Conservation (phyloP, 2,329 filamentous ascomycete species). For the Colletotrichum chrysophilum region DNA sequence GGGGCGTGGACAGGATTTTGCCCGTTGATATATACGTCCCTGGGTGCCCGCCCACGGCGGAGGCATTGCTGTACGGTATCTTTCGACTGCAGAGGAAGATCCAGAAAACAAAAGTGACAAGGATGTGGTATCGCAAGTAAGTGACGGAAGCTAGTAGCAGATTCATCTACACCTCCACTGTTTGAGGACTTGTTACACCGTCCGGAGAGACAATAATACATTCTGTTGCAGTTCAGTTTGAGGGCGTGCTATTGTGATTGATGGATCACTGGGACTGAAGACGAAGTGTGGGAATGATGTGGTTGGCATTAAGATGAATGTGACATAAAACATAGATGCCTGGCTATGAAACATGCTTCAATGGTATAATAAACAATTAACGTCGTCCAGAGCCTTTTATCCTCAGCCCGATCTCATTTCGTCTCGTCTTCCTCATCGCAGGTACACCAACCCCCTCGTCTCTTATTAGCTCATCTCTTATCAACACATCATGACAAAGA, state of each 20-base stretch:
- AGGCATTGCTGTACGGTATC: constrained; percentile 72
- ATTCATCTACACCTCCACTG: too few species aligned
- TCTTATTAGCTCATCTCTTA: background rate
- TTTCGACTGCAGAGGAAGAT: constrained; percentile 82
- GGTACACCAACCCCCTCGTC: fast-evolving
- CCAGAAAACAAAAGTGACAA: constrained; percentile 60
- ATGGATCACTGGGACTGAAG: background rate
- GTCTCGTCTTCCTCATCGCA: background rate
- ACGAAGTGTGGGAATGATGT: fast-evolving
- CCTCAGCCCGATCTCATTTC: background rate
- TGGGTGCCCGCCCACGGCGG: constrained; percentile 69
- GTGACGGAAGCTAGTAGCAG: background rate
- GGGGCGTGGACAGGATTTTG: constrained; percentile 78
- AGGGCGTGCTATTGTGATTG: too few species aligned
- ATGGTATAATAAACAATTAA: background rate
- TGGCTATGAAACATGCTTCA: background rate
- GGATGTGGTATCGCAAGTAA: constrained; percentile 66
- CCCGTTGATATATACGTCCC: constrained; percentile 84
- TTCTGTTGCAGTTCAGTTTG: too few species aligned
- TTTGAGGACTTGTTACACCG: too few species aligned
- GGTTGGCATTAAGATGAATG: background rate
- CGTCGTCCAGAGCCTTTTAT: background rate
- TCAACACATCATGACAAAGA: background rate
- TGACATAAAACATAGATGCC: background rate
- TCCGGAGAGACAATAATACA: too few species aligned